Percentiles rank a stretch among this genome's conserved stretches.
Conservation (phyloP, 805 yeast genomes). For the Clavispora phyllophila region DNA sequence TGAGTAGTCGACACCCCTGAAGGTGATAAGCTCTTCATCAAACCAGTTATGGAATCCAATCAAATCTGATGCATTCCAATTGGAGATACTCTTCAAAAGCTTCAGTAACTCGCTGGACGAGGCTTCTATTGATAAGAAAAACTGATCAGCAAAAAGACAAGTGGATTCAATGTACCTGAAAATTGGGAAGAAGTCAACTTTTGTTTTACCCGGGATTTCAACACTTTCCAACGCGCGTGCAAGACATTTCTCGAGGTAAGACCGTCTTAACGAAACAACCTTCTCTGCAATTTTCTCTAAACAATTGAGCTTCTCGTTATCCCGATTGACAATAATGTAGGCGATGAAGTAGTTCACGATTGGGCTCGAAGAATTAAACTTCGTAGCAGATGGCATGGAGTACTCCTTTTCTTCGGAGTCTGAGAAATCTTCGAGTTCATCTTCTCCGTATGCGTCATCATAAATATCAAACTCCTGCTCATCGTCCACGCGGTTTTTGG, state of each 20-base stretch:
- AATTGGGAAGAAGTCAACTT: slow-evolving; percentile 23
- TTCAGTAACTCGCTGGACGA: slow-evolving; percentile 10
- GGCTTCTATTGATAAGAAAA: slow-evolving; percentile 14
- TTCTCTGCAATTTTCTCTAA: slow-evolving; percentile 17
- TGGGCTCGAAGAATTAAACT: slow-evolving; percentile 14
- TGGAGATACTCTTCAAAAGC: slow-evolving; percentile 10
- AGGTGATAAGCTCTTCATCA: slow-evolving; percentile 11
- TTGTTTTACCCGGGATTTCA: background rate
- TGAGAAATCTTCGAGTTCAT: slow-evolving; percentile 5
- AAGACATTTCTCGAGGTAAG: slow-evolving; percentile 12
- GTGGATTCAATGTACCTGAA: slow-evolving; percentile 34
- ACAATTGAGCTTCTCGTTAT: slow-evolving; percentile 12
- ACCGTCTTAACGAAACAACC: slow-evolving; percentile 21
- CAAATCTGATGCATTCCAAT: slow-evolving; percentile 24
- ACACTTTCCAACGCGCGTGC: background rate
- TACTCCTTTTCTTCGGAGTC: slow-evolving; percentile 9
- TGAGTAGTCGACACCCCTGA: slow-evolving; percentile 1
- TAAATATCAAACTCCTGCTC: slow-evolving; percentile 11
- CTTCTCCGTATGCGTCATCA: slow-evolving; percentile 15
- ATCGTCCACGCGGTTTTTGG: background rate
- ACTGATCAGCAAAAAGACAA: slow-evolving; percentile 19
- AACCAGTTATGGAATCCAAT: slow-evolving; percentile 34
- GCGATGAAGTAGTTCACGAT: slow-evolving; percentile 29
- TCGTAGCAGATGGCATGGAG: background rate
- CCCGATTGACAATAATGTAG: slow-evolving; percentile 24